A percentile compares a stretch with the other conserved stretches of the same genome.
Evolutionary conservation across 192 early-diverging fungal species (phyloP).

Genomic region (Gonapodya prolifera): DNA sequence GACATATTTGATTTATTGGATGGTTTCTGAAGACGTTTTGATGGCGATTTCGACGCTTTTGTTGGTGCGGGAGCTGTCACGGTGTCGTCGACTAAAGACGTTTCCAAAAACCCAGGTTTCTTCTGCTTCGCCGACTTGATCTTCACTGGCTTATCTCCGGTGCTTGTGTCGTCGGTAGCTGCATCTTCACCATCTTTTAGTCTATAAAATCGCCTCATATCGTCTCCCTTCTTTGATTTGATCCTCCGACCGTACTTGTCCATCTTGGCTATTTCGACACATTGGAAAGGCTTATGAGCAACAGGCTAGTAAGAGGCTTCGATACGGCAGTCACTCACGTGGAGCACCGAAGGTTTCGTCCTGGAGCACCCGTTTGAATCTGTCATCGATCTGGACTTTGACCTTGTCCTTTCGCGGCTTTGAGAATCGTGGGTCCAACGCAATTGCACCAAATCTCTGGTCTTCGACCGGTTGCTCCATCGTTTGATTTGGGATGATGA

Average conservation of each 20-base stretch:
- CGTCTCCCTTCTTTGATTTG: conserved; percentile 29
- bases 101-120: no score
- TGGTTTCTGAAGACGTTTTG: no score
- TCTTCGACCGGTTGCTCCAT: conserved; percentile 37
- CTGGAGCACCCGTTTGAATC: conserved; percentile 73
- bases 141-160: conserved; percentile 33
- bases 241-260: conserved; percentile 64
- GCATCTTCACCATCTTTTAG: conserved; percentile 29
- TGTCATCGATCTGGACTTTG: conserved; percentile 80
- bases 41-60: no score
- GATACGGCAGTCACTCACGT: conserved; percentile 24
- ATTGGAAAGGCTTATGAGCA: conserved; percentile 1
- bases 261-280: conserved; percentile 35
- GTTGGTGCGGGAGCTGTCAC: no score
- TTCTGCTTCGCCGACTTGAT: not conserved
- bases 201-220: conserved; percentile 60
- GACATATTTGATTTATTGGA: no score
- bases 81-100: no score
- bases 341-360: conserved; percentile 47
- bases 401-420: conserved; percentile 62
- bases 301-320: not conserved
- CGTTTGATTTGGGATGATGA: not conserved
- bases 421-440: conserved; percentile 68
- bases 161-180: no score
- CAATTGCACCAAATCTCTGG: conserved; percentile 63